Percentiles rank a stretch among this genome's conserved stretches.
phyloP scores from a whole-genome alignment of 2,329 filamentous ascomycete species.

The Aphanoascus verrucosus region DNA sequence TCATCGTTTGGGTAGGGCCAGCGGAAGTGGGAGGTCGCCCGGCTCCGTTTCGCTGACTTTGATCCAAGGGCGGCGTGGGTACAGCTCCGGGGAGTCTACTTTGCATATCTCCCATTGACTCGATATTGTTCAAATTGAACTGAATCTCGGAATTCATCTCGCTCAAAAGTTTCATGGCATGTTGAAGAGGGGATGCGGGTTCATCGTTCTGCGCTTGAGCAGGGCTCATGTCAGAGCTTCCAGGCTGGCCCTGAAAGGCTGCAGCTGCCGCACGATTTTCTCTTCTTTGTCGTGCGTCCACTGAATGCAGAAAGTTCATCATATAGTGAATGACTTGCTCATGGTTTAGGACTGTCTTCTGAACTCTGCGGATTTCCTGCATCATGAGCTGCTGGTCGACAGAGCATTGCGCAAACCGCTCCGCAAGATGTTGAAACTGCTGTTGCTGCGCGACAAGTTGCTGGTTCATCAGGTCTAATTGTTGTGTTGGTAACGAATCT shows the following conservation, averaged over 20 bases:
- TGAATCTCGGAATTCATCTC: conserved; percentile 57
- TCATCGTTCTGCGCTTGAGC: conserved; percentile 47
- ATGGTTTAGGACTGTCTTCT: conserved; percentile 62
- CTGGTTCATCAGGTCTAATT: conserved; percentile 79
- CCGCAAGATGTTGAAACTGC: conserved; percentile 78
- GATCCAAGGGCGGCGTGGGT: conserved; percentile 48
- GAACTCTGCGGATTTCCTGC: conserved; percentile 53
- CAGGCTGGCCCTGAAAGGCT: conserved; percentile 35
- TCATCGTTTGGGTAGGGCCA: conserved; percentile 42
- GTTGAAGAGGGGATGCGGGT: conserved; percentile 56
- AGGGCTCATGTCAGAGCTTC: conserved; percentile 34
- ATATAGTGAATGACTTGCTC: conserved; percentile 61
- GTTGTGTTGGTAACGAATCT: conserved; percentile 67
- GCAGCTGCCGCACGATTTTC: conserved; percentile 42
- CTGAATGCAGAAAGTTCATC: conserved; percentile 55
- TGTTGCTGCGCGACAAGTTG: conserved; percentile 84
- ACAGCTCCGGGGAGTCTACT: conserved; percentile 46
- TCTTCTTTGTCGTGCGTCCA: conserved; percentile 54
- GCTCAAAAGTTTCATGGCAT: conserved; percentile 55
- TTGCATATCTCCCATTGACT: conserved; percentile 52
- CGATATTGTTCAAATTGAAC: conserved; percentile 52
- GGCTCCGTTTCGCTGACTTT: conserved; percentile 28
- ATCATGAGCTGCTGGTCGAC: conserved; percentile 55
- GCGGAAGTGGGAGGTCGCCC: conserved; percentile 35
- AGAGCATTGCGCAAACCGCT: conserved; percentile 68